phyloP scores from a whole-genome alignment of 176 grass and related monocot genomes.

The Ananas comosus region DNA sequence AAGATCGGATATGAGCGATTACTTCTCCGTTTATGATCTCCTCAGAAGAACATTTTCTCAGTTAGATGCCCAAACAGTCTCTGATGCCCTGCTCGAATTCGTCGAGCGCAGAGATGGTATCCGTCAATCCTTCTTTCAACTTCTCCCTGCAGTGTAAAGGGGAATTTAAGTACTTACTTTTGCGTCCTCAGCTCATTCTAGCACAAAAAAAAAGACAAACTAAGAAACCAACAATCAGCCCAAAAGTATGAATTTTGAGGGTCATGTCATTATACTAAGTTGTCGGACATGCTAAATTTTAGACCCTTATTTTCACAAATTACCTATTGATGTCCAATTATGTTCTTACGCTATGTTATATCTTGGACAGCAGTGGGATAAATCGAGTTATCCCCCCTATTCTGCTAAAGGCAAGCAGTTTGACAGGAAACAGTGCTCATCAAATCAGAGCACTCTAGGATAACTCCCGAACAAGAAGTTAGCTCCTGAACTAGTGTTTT shows the following conservation, averaged over 20 bases:
- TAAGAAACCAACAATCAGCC: background rate
- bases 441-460: too few relatives aligned
- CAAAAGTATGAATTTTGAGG: background rate
- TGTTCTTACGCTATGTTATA: too few relatives aligned
- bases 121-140: conserved; percentile 58
- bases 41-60: background rate
- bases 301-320: too few relatives aligned
- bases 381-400: too few relatives aligned
- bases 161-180: background rate
- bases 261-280: background rate
- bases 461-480: too few relatives aligned
- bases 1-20: background rate
- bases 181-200: background rate
- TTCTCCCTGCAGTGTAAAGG: conserved; percentile 55
- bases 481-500: too few relatives aligned
- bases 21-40: background rate
- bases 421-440: too few relatives aligned
- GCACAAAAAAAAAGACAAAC: background rate
- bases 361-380: too few relatives aligned
- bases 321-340: too few relatives aligned
- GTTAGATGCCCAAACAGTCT: conserved; percentile 62
- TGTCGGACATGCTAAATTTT: background rate
- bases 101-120: conserved; percentile 55
- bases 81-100: conserved; percentile 70
- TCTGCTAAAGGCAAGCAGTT: too few relatives aligned